Percentiles rank a stretch among this genome's conserved stretches.
phyloP scores from a whole-genome alignment of 768 basidiomycete species.

The Phylloporus sp. region DNA sequence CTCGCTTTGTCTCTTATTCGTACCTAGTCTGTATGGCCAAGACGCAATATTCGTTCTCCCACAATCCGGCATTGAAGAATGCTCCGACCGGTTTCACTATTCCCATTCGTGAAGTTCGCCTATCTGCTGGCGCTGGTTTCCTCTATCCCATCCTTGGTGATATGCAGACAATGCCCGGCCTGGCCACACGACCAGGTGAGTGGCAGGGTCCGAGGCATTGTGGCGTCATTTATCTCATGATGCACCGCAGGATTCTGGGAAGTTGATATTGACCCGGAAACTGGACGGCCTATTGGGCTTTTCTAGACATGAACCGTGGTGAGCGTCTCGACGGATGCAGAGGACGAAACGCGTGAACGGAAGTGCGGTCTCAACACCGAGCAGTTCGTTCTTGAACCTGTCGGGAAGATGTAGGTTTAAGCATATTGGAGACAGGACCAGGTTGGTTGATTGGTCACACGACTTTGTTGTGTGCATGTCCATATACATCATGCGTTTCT shows the following conservation, averaged over 20 bases:
- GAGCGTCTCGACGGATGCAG: constrained; percentile 20
- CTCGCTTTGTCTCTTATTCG: constrained; percentile 5
- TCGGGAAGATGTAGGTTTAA: constrained; percentile 13
- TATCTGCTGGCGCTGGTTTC: constrained; percentile 94
- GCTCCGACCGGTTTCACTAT: constrained; percentile 91
- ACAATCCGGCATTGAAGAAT: constrained; percentile 87
- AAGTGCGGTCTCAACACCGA: constrained; percentile 37
- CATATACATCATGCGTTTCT: constrained; percentile 7
- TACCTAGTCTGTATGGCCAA: constrained; percentile 89
- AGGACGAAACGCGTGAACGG: constrained; percentile 2
- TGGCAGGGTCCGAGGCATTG: background rate
- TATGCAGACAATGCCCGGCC: constrained; percentile 98
- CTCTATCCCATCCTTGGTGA: constrained; percentile 92
- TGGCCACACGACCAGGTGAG: constrained; percentile 84
- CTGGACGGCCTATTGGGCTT: constrained; percentile 80
- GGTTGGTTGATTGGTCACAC: background rate
- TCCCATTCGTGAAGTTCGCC: constrained; percentile 82
- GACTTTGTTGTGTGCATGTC: constrained; percentile 6
- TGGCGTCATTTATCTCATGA: constrained; percentile 9
- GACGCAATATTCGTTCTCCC: constrained; percentile 97
- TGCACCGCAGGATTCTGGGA: constrained; percentile 76
- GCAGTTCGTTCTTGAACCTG: constrained; percentile 40
- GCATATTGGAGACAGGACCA: background rate
- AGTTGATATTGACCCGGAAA: constrained; percentile 74
- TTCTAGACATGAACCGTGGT: constrained; percentile 47